Evolutionary conservation across 2,329 filamentous ascomycete genomes (phyloP).

Genomic region (Aspergillus neotritici): DNA sequence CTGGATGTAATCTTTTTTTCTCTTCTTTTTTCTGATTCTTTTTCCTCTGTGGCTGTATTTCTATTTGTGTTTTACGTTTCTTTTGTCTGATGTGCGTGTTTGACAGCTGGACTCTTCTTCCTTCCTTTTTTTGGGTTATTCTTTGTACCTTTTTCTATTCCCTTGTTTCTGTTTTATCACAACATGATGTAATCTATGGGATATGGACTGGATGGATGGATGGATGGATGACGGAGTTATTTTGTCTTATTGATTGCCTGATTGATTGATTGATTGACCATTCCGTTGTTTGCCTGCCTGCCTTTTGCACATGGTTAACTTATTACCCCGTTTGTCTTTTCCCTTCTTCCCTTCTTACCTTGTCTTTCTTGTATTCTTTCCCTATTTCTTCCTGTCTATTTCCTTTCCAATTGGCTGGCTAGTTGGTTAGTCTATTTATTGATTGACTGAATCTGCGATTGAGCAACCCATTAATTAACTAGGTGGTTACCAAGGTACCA

Average conservation of each 20-base stretch:
- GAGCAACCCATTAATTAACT: too few species aligned
- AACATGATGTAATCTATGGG: slow-evolving; percentile 1
- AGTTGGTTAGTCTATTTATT: too few species aligned
- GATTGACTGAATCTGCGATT: too few species aligned
- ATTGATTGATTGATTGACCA: slow-evolving; percentile 4
- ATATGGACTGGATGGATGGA: slow-evolving; percentile 1
- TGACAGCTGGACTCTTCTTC: slow-evolving; percentile 9
- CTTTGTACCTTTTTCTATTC: slow-evolving; percentile 1
- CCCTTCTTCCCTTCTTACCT: neutral
- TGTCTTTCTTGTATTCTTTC: too few species aligned
- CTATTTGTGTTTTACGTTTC: slow-evolving; percentile 8
- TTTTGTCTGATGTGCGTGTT: slow-evolving; percentile 3
- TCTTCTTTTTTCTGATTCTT: too few species aligned
- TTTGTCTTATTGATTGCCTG: slow-evolving; percentile 4
- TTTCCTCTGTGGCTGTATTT: slow-evolving; percentile 3
- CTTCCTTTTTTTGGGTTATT: neutral
- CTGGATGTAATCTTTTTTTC: slow-evolving; percentile 15
- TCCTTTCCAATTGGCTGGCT: neutral
- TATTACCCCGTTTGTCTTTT: neutral
- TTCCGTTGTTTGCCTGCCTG: neutral
- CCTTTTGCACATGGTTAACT: slow-evolving; percentile 1
- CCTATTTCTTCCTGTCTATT: too few species aligned
- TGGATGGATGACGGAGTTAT: too few species aligned
- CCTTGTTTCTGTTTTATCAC: neutral
- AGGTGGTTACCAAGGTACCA: too few species aligned